Conservation (phyloP, 495 filamentous ascomycete species). For the Trichoderma erinaceum region DNA sequence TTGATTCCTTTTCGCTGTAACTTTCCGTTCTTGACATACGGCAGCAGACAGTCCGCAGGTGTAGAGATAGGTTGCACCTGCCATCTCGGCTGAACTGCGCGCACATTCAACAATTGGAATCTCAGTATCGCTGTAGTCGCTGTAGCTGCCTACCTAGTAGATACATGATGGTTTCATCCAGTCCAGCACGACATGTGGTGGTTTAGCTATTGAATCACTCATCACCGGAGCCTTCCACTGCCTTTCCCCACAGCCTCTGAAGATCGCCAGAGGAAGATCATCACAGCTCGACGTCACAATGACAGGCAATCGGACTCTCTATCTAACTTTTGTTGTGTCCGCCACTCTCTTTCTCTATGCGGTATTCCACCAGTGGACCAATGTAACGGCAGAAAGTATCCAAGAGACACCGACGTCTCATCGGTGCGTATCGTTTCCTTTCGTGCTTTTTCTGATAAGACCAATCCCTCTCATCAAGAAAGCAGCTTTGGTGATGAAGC, state of each 20-base stretch:
- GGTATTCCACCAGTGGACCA: background rate
- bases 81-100: too few relatives aligned
- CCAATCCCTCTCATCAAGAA: background rate
- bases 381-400: background rate
- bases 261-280: background rate
- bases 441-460: too few relatives aligned
- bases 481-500: background rate
- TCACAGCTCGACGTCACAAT: slow-evolving; percentile 1
- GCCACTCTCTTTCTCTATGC: background rate
- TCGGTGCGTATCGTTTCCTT: background rate
- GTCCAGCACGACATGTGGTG: too few relatives aligned
- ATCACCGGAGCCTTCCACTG: background rate
- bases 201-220: too few relatives aligned
- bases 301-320: background rate
- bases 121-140: too few relatives aligned
- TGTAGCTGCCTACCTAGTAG: too few relatives aligned
- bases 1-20: too few relatives aligned
- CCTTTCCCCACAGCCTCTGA: background rate
- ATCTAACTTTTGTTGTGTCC: background rate
- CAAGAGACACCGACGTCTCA: background rate
- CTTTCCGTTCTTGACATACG: too few relatives aligned
- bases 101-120: too few relatives aligned
- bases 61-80: too few relatives aligned
- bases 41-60: too few relatives aligned
- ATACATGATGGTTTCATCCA: too few relatives aligned